Evolutionary conservation across 2,329 filamentous ascomycete species (phyloP).

Genomic region (Fusarium nematophilum): DNA sequence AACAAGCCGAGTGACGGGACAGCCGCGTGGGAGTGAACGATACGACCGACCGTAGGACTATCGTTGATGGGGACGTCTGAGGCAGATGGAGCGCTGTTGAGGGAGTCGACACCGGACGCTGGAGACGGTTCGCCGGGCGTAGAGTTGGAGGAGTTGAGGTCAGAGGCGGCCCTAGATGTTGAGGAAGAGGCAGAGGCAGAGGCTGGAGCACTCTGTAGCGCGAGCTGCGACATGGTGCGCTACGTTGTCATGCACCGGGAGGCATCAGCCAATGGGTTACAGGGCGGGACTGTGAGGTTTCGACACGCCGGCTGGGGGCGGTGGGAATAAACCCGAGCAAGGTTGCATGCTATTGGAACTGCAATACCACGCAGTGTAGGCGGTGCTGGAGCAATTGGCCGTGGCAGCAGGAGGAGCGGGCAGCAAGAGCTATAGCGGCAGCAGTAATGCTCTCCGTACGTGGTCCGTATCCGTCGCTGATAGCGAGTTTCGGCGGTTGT

Average conservation of each 20-base stretch:
- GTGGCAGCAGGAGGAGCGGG: slow-evolving; percentile 31
- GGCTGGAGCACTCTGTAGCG: slow-evolving; percentile 58
- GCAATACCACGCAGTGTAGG: slow-evolving; percentile 28
- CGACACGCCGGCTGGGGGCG: slow-evolving; percentile 47
- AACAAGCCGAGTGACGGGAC: slow-evolving; percentile 38
- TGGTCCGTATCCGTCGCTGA: background rate
- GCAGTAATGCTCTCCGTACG: too few species aligned
- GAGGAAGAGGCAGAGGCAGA: slow-evolving; percentile 32
- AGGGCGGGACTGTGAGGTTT: slow-evolving; percentile 45
- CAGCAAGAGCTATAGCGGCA: slow-evolving; percentile 16
- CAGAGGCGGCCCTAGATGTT: slow-evolving; percentile 5
- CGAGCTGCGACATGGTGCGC: slow-evolving; percentile 66
- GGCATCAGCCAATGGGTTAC: slow-evolving; percentile 44
- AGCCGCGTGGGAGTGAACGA: slow-evolving; percentile 39
- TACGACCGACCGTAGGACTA: slow-evolving; percentile 59
- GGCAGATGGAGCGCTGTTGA: slow-evolving; percentile 31
- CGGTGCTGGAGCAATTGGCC: too few species aligned
- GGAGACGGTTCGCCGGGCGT: slow-evolving; percentile 26
- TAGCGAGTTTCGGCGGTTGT: slow-evolving; percentile 5
- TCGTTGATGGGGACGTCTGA: slow-evolving; percentile 50
- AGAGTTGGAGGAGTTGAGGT: slow-evolving; percentile 23
- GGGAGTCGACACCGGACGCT: slow-evolving; percentile 17
- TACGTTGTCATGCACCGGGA: slow-evolving; percentile 48
- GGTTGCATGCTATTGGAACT: slow-evolving; percentile 42
- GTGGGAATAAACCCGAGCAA: slow-evolving; percentile 41